Conservation (phyloP, 208 protist genomes). For the Trypanosoma brucei region DNA sequence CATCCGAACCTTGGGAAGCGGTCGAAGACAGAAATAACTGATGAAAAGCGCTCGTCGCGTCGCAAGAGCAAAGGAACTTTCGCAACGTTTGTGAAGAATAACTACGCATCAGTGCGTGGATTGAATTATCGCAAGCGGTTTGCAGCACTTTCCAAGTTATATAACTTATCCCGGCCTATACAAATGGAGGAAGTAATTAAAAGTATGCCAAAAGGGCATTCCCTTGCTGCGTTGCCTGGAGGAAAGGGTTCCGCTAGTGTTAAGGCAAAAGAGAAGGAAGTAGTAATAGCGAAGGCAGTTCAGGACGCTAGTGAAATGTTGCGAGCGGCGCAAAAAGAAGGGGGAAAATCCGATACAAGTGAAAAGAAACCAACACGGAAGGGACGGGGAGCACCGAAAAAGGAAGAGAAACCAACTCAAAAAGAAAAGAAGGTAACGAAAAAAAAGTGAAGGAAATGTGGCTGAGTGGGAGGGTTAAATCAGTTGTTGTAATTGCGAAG, state of each 20-base stretch:
- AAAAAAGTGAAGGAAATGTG: slow-evolving; percentile 8
- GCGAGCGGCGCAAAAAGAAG: neutral
- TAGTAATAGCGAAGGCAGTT: neutral
- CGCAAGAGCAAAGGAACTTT: slow-evolving; percentile 36
- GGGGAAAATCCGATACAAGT: neutral
- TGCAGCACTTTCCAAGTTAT: slow-evolving; percentile 68
- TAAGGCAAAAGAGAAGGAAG: slow-evolving; percentile 4
- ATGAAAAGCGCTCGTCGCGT: neutral
- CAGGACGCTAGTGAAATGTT: neutral
- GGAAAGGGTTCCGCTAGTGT: neutral
- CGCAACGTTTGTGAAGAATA: slow-evolving; percentile 64
- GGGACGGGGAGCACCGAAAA: neutral
- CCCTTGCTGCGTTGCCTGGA: neutral
- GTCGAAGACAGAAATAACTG: slow-evolving; percentile 15
- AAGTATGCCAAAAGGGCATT: slow-evolving; percentile 4
- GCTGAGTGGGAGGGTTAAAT: no score
- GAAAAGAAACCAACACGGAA: slow-evolving; percentile 7
- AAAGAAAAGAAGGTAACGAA: neutral
- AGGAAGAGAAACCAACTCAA: neutral
- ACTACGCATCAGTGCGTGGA: slow-evolving; percentile 66
- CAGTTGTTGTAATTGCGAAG: neutral
- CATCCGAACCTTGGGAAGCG: slow-evolving; percentile 52
- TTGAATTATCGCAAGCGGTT: slow-evolving; percentile 71
- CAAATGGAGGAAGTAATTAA: slow-evolving; percentile 54
- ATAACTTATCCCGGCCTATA: slow-evolving; percentile 69